phyloP scores from a whole-genome alignment of 352 stramenopile genomes.

The Phytophthora citrophthora region DNA sequence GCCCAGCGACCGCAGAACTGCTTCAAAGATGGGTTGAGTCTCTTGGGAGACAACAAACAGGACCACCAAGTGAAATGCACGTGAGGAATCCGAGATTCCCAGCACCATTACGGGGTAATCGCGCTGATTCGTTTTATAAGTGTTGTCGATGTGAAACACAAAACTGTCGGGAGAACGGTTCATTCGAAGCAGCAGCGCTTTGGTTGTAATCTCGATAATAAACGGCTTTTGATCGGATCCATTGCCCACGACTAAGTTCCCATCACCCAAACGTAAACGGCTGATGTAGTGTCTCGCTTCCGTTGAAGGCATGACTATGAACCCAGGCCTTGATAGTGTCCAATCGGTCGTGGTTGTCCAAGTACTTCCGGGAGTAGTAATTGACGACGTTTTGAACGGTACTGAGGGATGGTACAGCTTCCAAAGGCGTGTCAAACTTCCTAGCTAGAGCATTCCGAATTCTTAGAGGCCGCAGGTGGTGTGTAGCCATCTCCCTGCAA shows the following conservation, averaged over 20 bases:
- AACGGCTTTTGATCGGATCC: constrained; percentile 5
- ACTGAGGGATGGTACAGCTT: not conserved
- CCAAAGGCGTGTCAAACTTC: constrained; percentile 1
- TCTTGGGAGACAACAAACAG: constrained; percentile 14
- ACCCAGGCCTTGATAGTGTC: constrained; percentile 3
- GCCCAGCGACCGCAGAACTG: not conserved
- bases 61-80: not conserved
- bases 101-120: constrained; percentile 11
- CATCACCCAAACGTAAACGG: not conserved
- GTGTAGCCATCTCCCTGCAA: constrained; percentile 3
- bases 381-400: constrained; percentile 12
- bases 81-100: not conserved
- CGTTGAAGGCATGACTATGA: not conserved
- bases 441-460: constrained; percentile 3
- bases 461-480: not conserved
- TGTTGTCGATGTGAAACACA: not conserved
- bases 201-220: not conserved
- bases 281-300: not conserved
- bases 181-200: not conserved
- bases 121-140: constrained; percentile 6
- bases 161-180: not conserved
- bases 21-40: not conserved
- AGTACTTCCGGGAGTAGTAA: not conserved
- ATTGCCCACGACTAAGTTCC: not conserved
- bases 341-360: constrained; percentile 10